Conservation (phyloP, 169 alveolate genomes). For the Plasmodium coatneyi region DNA sequence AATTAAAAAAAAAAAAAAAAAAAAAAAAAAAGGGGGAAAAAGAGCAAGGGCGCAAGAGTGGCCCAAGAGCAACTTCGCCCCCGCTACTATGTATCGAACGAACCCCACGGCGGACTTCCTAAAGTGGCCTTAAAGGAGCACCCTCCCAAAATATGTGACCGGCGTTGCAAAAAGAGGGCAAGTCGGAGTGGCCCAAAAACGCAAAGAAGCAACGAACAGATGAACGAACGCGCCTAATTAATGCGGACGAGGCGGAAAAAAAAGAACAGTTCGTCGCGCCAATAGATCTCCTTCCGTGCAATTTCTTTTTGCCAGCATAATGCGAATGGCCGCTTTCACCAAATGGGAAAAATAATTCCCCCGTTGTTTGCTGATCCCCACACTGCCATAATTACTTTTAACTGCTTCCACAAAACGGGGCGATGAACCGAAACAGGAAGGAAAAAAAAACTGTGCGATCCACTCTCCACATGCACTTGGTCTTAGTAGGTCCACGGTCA, state of each 20-base stretch:
- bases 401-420: not conserved
- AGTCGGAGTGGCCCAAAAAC: too few species aligned
- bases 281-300: not conserved
- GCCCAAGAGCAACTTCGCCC: not conserved
- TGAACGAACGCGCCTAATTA: not conserved
- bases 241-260: not conserved
- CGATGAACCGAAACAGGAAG: not conserved
- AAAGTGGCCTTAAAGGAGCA: too few species aligned
- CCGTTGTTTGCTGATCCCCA: not conserved
- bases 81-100: too few species aligned
- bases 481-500: not conserved
- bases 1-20: too few species aligned
- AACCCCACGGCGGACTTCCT: too few species aligned
- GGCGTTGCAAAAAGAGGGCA: too few species aligned
- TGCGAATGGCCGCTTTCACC: not conserved
- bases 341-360: not conserved
- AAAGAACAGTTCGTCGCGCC: not conserved
- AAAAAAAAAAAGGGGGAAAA: not conserved
- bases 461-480: not conserved
- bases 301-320: not conserved
- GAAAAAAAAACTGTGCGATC: not conserved
- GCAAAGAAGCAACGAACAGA: not conserved
- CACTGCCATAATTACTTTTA: not conserved
- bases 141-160: too few species aligned
- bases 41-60: not conserved